Evolutionary conservation across 2,329 filamentous ascomycete genomes (phyloP).

Genomic region (Microsporum audouinii): DNA sequence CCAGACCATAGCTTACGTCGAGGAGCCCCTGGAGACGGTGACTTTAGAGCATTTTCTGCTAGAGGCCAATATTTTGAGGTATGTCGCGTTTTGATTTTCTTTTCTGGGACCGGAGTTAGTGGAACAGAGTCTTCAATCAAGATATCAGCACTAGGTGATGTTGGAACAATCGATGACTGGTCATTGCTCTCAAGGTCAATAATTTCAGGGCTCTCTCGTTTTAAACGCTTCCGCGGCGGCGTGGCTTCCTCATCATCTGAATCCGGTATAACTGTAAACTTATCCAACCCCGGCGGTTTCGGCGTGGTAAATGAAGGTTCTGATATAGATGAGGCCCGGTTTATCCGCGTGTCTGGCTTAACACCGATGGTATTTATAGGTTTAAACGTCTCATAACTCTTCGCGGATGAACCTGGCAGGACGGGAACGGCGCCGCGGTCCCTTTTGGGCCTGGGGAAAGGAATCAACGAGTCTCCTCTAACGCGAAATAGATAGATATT

Average conservation of each 20-base stretch:
- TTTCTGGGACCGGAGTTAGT: background rate
- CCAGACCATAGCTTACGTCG: background rate
- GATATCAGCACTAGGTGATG: background rate
- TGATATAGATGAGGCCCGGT: background rate
- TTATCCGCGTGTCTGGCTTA: background rate
- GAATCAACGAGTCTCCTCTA: background rate
- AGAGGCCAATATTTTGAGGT: background rate
- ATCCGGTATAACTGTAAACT: background rate
- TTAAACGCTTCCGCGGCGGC: background rate
- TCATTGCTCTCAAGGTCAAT: conserved; percentile 4
- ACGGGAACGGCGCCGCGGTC: background rate
- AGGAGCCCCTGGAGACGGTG: background rate
- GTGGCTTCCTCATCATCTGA: background rate
- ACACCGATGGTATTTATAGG: background rate
- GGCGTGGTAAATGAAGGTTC: background rate
- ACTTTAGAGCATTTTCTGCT: background rate
- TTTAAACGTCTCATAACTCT: background rate
- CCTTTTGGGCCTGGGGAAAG: background rate
- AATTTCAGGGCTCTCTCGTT: background rate
- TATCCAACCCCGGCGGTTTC: background rate
- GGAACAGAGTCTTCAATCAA: background rate
- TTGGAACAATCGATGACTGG: background rate
- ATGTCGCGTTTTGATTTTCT: background rate
- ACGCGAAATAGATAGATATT: background rate
- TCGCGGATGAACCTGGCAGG: background rate